These are phyloP conservation scores for Pisolithus thermaeus DNA, from an alignment of 1,284 basidiomycete species.

Conservation along the genomic window DNA sequence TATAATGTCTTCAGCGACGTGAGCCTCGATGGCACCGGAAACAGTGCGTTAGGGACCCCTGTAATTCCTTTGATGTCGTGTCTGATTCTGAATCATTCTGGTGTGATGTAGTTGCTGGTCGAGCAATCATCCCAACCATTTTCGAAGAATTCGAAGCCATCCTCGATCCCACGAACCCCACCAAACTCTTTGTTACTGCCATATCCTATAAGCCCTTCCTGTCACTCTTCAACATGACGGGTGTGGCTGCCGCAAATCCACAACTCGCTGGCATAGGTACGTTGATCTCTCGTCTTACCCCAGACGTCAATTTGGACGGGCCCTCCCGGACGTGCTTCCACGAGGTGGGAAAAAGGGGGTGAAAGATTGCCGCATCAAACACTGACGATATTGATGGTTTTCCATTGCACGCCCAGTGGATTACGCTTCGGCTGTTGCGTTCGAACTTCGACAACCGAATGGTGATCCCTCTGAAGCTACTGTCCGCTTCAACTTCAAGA, in stretches of 20 bases:
- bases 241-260: slow-evolving; percentile 45
- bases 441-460: slow-evolving; percentile 58
- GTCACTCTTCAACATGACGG: slow-evolving; percentile 76
- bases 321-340: background rate
- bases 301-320: background rate
- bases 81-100: slow-evolving; percentile 7
- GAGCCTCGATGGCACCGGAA: slow-evolving; percentile 58
- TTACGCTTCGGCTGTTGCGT: slow-evolving; percentile 64
- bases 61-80: background rate
- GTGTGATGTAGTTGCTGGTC: slow-evolving; percentile 54
- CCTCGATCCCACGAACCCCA: slow-evolving; percentile 50
- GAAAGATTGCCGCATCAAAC: background rate
- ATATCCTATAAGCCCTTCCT: slow-evolving; percentile 82
- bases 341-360: background rate
- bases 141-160: slow-evolving; percentile 56
- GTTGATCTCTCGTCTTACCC: slow-evolving; percentile 14
- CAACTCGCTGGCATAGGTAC: slow-evolving; percentile 60
- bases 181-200: slow-evolving; percentile 61
- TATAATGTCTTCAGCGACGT: slow-evolving; percentile 61
- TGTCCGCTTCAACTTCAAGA: slow-evolving; percentile 74
- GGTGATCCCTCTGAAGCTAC: slow-evolving; percentile 43
- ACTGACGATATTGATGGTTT: slow-evolving; percentile 13
- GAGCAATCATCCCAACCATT: slow-evolving; percentile 59
- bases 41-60: slow-evolving; percentile 43
- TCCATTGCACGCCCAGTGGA: slow-evolving; percentile 42